phyloP scores from a whole-genome alignment of 768 basidiomycete species.

The Leccinum barrowsii region DNA sequence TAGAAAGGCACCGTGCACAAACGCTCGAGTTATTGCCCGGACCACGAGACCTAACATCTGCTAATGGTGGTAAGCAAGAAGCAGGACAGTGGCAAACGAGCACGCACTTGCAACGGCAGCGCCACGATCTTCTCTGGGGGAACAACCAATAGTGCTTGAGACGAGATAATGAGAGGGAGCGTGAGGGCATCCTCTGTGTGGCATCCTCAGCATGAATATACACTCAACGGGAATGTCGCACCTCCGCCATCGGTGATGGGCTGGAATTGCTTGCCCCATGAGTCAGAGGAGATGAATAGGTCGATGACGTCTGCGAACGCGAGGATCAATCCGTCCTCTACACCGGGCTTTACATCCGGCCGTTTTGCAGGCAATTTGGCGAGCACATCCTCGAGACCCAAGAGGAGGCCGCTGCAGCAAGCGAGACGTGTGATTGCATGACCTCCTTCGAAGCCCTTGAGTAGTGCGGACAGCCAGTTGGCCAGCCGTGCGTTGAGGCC shows the following conservation, averaged over 20 bases:
- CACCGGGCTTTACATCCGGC: conserved; percentile 34
- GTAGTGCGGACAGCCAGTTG: conserved; percentile 49
- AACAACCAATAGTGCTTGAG: conserved; percentile 58
- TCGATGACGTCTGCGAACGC: conserved; percentile 76
- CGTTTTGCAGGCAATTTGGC: conserved; percentile 29
- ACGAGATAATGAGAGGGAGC: conserved; percentile 48
- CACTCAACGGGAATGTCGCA: conserved; percentile 18
- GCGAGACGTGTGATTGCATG: conserved; percentile 59
- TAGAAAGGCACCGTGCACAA: conserved; percentile 55
- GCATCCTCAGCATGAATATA: conserved; percentile 7
- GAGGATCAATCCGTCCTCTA: conserved; percentile 66
- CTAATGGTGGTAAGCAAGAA: conserved; percentile 2
- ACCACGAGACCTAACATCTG: conserved; percentile 35
- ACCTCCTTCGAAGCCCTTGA: conserved; percentile 64
- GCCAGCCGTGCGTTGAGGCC: conserved; percentile 39
- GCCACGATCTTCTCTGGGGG: conserved; percentile 53
- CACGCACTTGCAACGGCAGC: conserved; percentile 50
- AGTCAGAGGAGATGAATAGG: conserved; percentile 39
- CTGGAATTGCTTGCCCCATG: conserved; percentile 70
- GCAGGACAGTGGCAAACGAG: conserved; percentile 24
- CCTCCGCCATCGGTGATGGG: conserved; percentile 44
- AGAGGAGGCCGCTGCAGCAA: conserved; percentile 58
- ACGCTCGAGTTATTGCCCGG: conserved; percentile 51
- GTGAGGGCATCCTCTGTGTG: conserved; percentile 42
- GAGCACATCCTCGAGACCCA: conserved; percentile 57